These are phyloP conservation scores for Claviceps sp. DNA, from an alignment of 2,329 filamentous ascomycete genomes.

Conservation along the genomic window DNA sequence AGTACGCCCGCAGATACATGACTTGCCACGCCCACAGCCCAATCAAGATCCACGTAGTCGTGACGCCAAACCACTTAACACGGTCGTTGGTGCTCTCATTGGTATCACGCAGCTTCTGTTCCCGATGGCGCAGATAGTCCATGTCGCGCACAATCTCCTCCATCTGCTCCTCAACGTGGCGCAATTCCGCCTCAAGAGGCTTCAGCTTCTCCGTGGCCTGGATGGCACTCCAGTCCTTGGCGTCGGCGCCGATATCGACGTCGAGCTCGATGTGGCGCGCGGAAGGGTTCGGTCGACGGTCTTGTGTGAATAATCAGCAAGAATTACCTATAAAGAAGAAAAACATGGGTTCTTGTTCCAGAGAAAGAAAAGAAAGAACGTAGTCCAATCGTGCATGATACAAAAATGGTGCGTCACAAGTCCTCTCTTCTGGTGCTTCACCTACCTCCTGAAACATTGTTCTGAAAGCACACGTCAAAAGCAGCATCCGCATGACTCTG, in stretches of 20 bases:
- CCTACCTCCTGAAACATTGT: conserved; percentile 59
- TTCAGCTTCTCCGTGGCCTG: conserved; percentile 96
- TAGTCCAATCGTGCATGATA: no score
- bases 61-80: conserved; percentile 96
- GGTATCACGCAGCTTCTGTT: conserved; percentile 93
- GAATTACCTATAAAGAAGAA: background rate
- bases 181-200: conserved; percentile 88
- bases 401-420: no score
- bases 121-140: conserved; percentile 81
- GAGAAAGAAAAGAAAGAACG: background rate
- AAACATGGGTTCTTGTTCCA: background rate
- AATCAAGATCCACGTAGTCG: conserved; percentile 82
- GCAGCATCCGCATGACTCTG: conserved; percentile 83
- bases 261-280: conserved; percentile 75
- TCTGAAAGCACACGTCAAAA: conserved; percentile 96
- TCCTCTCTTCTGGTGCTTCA: background rate
- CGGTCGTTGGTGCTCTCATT: conserved; percentile 99
- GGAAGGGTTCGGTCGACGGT: conserved; percentile 30
- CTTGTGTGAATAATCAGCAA: conserved; percentile 12
- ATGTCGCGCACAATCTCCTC: conserved; percentile 83
- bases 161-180: conserved; percentile 83
- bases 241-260: conserved; percentile 91
- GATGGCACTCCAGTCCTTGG: conserved; percentile 95
- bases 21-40: conserved; percentile 93
- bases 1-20: conserved; percentile 93